These are phyloP conservation scores for Vigna unguiculata DNA, from an alignment of 306 rosid genomes.

Conservation along the genomic window DNA sequence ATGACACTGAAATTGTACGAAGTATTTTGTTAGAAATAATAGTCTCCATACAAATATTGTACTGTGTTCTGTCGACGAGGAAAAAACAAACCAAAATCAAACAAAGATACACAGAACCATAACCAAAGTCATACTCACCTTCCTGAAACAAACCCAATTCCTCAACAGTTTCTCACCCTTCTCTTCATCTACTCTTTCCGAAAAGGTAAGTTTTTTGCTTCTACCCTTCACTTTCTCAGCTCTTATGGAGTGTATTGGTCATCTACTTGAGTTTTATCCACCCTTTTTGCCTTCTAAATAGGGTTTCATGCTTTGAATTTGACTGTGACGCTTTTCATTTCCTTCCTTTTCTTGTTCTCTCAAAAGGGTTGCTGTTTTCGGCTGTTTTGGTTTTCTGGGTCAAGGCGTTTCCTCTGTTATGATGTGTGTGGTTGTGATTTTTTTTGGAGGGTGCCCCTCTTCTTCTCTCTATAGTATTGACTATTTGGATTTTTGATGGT, in stretches of 20 bases:
- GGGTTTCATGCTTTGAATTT: conserved; percentile 48
- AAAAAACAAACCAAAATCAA: neutral
- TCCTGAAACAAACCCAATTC: conserved; percentile 38
- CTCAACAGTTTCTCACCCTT: conserved; percentile 27
- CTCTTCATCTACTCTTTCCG: conserved; percentile 38
- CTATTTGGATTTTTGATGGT: conserved; percentile 3
- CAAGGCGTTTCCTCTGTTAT: conserved; percentile 31
- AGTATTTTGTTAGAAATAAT: neutral
- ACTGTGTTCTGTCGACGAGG: neutral
- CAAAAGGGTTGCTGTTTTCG: conserved; percentile 14
- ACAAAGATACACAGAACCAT: conserved; percentile 8
- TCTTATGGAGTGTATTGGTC: conserved; percentile 38
- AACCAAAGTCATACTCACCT: conserved; percentile 40
- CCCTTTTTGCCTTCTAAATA: conserved; percentile 39
- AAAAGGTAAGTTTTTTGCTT: conserved; percentile 38
- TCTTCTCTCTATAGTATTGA: conserved; percentile 24
- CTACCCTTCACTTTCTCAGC: conserved; percentile 10
- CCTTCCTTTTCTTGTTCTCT: conserved; percentile 23
- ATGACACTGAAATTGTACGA: neutral
- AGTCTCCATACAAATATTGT: neutral
- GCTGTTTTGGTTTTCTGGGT: neutral
- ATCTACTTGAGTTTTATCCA: conserved; percentile 30
- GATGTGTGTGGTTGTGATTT: conserved; percentile 12
- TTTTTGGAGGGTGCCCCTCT: neutral
- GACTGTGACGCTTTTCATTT: neutral